These are phyloP conservation scores for Hymenoscyphus salicellus DNA, from an alignment of 2,329 filamentous ascomycete species.

Conservation along the genomic window DNA sequence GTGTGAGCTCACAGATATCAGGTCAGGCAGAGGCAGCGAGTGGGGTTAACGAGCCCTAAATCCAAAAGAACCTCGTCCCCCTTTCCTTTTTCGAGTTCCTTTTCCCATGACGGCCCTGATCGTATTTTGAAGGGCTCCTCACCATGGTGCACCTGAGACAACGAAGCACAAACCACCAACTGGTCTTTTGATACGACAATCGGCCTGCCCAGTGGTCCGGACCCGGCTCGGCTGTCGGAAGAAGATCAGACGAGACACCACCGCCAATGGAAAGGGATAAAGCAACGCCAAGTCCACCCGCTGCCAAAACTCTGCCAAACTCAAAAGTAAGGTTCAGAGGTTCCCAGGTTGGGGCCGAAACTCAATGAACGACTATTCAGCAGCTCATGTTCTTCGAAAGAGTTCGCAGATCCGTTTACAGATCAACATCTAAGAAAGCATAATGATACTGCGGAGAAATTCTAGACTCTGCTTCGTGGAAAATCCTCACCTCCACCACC, in stretches of 20 bases:
- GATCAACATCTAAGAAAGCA: not conserved
- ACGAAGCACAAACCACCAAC: no score
- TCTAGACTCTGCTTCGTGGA: not conserved
- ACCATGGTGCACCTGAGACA: no score
- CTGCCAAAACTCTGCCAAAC: not conserved
- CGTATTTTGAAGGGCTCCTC: not conserved
- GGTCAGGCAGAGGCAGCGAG: no score
- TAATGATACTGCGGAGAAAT: not conserved
- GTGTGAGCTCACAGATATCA: no score
- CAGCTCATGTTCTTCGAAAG: no score
- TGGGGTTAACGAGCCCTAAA: no score
- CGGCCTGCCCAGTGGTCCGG: no score
- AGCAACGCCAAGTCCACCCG: not conserved
- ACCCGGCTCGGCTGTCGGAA: no score
- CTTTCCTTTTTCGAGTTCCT: not conserved
- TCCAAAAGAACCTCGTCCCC: not conserved
- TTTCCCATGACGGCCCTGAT: not conserved
- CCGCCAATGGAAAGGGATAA: no score
- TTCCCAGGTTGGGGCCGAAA: not conserved
- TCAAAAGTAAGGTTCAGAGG: not conserved
- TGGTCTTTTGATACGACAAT: no score
- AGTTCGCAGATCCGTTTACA: no score
- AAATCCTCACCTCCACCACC: not conserved
- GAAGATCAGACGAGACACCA: not conserved
- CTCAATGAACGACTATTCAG: not conserved